A percentile compares a stretch with the other conserved stretches of the same genome.
Evolutionary conservation across 768 basidiomycete species (phyloP).

Genomic region (Mrakia frigida): DNA sequence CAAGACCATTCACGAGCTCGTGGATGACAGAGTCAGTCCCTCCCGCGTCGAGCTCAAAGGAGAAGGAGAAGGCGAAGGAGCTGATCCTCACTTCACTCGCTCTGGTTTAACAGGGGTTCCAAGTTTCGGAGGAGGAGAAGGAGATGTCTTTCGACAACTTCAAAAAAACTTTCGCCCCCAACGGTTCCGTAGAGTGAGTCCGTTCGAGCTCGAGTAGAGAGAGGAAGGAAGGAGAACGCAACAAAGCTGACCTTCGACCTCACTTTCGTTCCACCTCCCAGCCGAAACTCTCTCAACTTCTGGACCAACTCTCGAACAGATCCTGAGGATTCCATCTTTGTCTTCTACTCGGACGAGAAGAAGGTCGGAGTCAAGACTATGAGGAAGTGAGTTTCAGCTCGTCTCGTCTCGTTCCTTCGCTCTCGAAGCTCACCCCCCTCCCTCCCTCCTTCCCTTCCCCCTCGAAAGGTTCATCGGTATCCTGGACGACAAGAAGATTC

Average conservation of each 20-base stretch:
- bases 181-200: conserved; percentile 79
- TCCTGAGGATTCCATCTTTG: conserved; percentile 72
- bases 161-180: conserved; percentile 61
- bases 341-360: conserved; percentile 92
- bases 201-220: neutral
- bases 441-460: neutral
- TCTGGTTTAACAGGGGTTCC: conserved; percentile 66
- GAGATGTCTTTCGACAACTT: conserved; percentile 79
- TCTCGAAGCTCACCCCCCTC: neutral
- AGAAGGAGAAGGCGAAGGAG: neutral
- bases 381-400: conserved; percentile 68
- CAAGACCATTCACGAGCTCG: conserved; percentile 91
- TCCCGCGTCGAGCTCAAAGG: neutral
- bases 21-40: conserved; percentile 75
- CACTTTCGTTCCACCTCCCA: conserved; percentile 41
- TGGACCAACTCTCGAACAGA: conserved; percentile 69
- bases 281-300: conserved; percentile 85
- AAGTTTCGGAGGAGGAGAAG: conserved; percentile 90
- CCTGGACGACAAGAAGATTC: conserved; percentile 84
- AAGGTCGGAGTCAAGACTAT: conserved; percentile 97
- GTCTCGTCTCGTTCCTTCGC: neutral
- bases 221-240: neutral
- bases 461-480: conserved; percentile 71
- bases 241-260: conserved; percentile 1
- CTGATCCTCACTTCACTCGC: conserved; percentile 37